Evolutionary conservation across 2,329 filamentous ascomycete genomes (phyloP), one percentile per base, ranked within the genome.

Genomic region (Trichophyton rubrum): DNA sequence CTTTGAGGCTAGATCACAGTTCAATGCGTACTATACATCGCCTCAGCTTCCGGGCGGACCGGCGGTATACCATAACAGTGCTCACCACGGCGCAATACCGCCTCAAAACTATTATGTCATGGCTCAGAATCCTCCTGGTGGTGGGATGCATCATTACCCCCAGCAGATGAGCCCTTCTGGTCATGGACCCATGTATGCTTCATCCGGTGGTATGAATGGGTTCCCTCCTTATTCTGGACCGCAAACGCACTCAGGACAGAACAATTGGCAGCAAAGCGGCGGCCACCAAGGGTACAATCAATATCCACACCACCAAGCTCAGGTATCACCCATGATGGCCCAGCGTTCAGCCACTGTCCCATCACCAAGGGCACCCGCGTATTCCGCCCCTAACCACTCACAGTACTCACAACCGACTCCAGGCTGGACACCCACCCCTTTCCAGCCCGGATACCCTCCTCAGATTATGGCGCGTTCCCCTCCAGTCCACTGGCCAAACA

Each of bases 1-100:
- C 55, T 86, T 86, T 78, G 88, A 82, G 76, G 85, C 73, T 79
- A 88, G 81, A 69, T 85, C 73, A 70, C 76, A 78, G 61, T 80
- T 76, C 67, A 77, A 76, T 62, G 72, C 73, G 22, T 79, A 76
- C 62, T 79, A 78, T 63, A 72, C 73, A 13, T 71, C 74, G 3
- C 68, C 73, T 67, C 69, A 69, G 43, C 76, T 74, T 63, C 61
- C 66, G 59, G 69, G 68, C 59, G 67, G 70, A 15, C 62, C 70
- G 53, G 66, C 70, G 41, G 27, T 64, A 57, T 72, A 71, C 63
- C 68, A 68, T 62, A 62, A 65, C 49, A 57, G 66, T 59, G 65
- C 70, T 61, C 66, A 67, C 55, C 71, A 75, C 61, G 65, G 66
- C 17, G 66, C 70, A 7, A 67, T 69, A 55, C 53, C 67, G 11